These are phyloP conservation scores for Monosporozyma servazzii DNA, from an alignment of 805 yeast species.

Conservation along the genomic window DNA sequence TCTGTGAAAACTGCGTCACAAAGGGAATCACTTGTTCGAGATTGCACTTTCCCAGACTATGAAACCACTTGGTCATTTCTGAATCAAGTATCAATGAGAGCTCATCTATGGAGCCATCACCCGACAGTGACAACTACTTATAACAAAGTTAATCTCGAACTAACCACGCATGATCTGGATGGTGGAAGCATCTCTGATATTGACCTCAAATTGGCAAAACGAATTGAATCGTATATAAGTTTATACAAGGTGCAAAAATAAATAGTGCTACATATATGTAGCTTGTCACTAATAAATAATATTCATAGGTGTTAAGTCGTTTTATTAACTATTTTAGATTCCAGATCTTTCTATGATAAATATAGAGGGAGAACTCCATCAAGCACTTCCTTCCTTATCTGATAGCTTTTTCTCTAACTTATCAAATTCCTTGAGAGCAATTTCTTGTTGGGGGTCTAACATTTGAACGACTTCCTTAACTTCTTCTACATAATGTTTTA, in stretches of 20 bases:
- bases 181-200: constrained; percentile 37
- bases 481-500: constrained; percentile 93
- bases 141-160: constrained; percentile 42
- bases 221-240: constrained; percentile 33
- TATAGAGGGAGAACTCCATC: neutral
- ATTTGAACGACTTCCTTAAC: constrained; percentile 82
- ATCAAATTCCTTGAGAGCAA: constrained; percentile 76
- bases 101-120: constrained; percentile 58
- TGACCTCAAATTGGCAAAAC: constrained; percentile 50
- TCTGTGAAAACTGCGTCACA: neutral
- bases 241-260: constrained; percentile 5
- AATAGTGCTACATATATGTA: neutral
- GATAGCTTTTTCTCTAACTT: constrained; percentile 60
- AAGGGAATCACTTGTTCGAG: constrained; percentile 1
- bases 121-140: constrained; percentile 60
- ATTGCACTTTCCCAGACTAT: constrained; percentile 37
- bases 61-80: constrained; percentile 62
- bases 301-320: neutral
- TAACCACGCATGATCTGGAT: constrained; percentile 58
- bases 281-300: neutral
- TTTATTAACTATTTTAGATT: neutral
- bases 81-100: constrained; percentile 45
- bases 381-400: neutral
- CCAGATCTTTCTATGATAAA: neutral
- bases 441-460: constrained; percentile 65